phyloP scores from a whole-genome alignment of 2,329 filamentous ascomycete species.

The Thelonectria olida region DNA sequence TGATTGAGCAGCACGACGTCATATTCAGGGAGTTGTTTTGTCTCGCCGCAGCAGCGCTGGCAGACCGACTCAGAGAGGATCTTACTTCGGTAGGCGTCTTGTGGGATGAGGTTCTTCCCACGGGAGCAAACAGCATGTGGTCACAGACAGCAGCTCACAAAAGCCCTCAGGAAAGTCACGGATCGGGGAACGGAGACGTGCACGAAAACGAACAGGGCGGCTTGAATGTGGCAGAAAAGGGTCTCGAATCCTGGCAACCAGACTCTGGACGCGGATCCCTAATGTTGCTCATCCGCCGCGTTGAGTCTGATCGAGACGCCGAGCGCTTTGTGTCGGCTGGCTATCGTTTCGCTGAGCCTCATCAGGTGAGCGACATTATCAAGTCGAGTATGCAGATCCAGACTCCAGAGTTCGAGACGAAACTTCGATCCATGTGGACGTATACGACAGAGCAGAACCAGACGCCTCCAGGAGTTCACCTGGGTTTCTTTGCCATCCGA shows the following conservation, averaged over 20 bases:
- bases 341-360: slow-evolving; percentile 78
- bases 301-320: slow-evolving; percentile 66
- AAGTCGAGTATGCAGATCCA: slow-evolving; percentile 79
- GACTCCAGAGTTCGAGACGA: slow-evolving; percentile 65
- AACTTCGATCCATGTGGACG: slow-evolving; percentile 71
- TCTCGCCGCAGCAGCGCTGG: slow-evolving; percentile 78
- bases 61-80: slow-evolving; percentile 70
- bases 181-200: slow-evolving; percentile 42
- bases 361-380: slow-evolving; percentile 74
- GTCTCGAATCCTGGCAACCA: slow-evolving; percentile 38
- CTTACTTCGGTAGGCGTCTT: slow-evolving; percentile 73
- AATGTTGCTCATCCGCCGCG: slow-evolving; percentile 78
- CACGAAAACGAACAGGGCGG: no score
- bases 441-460: slow-evolving; percentile 58
- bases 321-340: slow-evolving; percentile 74
- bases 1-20: slow-evolving; percentile 75
- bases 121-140: slow-evolving; percentile 55
- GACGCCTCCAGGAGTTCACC: slow-evolving; percentile 63
- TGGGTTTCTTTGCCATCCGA: slow-evolving; percentile 67
- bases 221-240: slow-evolving; percentile 53
- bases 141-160: slow-evolving; percentile 29
- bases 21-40: slow-evolving; percentile 88
- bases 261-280: slow-evolving; percentile 77
- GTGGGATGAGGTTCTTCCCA: slow-evolving; percentile 80
- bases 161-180: slow-evolving; percentile 20